Evolutionary conservation across 257 asterid species (phyloP), one percentile per base, ranked within the genome.

Genomic region (Paulownia fortunei): DNA sequence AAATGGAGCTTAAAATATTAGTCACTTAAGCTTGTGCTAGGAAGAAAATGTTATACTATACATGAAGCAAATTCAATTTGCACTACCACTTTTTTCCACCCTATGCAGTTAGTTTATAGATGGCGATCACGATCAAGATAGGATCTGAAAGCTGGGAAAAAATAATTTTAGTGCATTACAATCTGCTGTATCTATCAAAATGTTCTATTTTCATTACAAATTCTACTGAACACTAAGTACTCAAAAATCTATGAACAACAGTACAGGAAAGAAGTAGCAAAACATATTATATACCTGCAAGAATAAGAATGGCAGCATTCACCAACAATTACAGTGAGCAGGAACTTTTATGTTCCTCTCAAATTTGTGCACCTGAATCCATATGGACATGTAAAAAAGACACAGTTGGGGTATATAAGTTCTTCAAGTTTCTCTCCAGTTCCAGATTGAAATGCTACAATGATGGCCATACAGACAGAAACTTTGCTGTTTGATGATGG

Each of bases 171-270:
- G 56, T 44, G 72, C 63, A 73, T 26, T 74, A 36, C 60, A 80
- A 8, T 56, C 13, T 19, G 47, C 49, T 39, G 54, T 24, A 72
- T 12, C 18, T 24, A 8, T 69, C 44, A 54, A 51, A 64, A 26
- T 70, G 67, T 82, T 44, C 54, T 72, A 24, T 37, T 83, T 62
- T 54, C 68, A 61, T 56, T 65, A 49, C 78, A n/a, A 77, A 46
- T 69, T 61, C 76, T 81, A 76, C 41, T 55, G 4, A 11, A 67
- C 74, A 52, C 32, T 52, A 56, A 41, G 69, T 27, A 60, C 79
- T 39, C 36, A 65, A 86, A 79, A 85, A 79, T 42, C 80, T 81
- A 84, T 85, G 83, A 79, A 84, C 86, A 78, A 44, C 61, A 73
- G 39, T 65, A 69, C 49, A 65, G 55, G 81, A 66, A 56, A 76